A percentile compares a stretch with the other conserved stretches of the same genome.
Evolutionary conservation across 2,329 filamentous ascomycete species (phyloP).

Genomic region (Alternaria alternata): DNA sequence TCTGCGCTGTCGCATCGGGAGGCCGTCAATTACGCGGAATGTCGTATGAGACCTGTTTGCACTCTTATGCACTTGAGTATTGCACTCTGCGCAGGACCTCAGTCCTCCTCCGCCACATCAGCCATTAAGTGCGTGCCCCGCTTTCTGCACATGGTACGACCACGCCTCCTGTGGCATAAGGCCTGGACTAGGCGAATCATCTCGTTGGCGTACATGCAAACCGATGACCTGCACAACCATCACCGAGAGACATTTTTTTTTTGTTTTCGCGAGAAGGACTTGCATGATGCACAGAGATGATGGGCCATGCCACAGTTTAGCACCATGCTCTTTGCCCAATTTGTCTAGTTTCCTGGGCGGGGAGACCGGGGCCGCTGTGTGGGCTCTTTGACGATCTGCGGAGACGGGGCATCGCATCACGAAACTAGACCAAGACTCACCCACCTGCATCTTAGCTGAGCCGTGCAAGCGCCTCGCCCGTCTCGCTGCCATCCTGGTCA

Average conservation of each 20-base stretch:
- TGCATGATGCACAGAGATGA: not conserved
- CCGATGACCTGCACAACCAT: not conserved
- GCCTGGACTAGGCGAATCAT: not conserved
- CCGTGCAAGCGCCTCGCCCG: not conserved
- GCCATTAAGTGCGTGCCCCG: slow-evolving; percentile 4
- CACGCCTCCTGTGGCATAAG: not conserved
- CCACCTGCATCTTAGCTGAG: not conserved
- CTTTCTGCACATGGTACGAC: not conserved
- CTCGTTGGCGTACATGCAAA: not conserved
- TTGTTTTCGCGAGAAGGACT: not conserved
- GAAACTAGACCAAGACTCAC: not conserved
- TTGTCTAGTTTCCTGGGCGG: not conserved
- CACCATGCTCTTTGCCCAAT: not conserved
- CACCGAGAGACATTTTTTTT: not conserved
- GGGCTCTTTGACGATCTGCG: not conserved
- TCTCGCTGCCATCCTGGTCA: not conserved
- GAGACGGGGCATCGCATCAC: not conserved
- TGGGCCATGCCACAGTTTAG: not conserved
- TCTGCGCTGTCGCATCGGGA: not conserved
- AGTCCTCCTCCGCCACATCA: not conserved
- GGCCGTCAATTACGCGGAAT: slow-evolving; percentile 7
- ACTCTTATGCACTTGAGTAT: not conserved
- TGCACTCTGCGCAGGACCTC: not conserved
- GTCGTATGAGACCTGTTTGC: not conserved
- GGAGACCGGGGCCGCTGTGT: not conserved